phyloP scores from a whole-genome alignment of 1,139 yeast species.

The Hyphopichia wangnamkhiaoensis region DNA sequence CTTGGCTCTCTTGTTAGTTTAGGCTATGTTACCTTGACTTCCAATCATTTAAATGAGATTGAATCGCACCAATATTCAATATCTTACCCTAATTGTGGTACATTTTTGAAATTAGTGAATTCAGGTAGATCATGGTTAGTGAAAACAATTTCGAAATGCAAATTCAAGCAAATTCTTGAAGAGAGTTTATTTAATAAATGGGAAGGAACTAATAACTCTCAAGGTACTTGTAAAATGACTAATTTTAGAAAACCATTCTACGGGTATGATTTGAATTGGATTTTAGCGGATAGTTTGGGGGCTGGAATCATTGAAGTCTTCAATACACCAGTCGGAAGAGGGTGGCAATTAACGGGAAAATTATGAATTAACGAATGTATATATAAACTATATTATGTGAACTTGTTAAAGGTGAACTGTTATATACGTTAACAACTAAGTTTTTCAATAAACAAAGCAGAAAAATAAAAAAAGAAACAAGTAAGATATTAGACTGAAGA shows the following conservation, averaged over 20 bases:
- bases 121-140: conserved; percentile 53
- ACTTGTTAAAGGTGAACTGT: too few species aligned
- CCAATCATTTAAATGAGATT: conserved; percentile 50
- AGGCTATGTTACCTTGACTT: conserved; percentile 58
- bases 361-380: conserved; percentile 16
- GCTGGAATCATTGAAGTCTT: conserved; percentile 70
- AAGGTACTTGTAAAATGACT: conserved; percentile 33
- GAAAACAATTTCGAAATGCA: conserved; percentile 40
- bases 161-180: conserved; percentile 57
- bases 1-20: conserved; percentile 39
- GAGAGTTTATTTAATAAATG: conserved; percentile 49
- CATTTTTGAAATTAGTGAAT: conserved; percentile 49
- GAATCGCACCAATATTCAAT: conserved; percentile 46
- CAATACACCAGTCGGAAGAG: conserved; percentile 69
- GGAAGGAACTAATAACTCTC: conserved; percentile 40
- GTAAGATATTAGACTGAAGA: background rate
- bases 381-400: background rate
- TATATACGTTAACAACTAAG: background rate
- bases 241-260: conserved; percentile 56
- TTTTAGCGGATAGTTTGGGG: conserved; percentile 65
- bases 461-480: background rate
- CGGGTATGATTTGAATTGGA: conserved; percentile 64
- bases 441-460: background rate
- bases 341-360: conserved; percentile 63
- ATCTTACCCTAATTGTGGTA: conserved; percentile 65